phyloP scores from a whole-genome alignment of 371 early-diverging fungal genomes.

The Chytridium lagenaria region DNA sequence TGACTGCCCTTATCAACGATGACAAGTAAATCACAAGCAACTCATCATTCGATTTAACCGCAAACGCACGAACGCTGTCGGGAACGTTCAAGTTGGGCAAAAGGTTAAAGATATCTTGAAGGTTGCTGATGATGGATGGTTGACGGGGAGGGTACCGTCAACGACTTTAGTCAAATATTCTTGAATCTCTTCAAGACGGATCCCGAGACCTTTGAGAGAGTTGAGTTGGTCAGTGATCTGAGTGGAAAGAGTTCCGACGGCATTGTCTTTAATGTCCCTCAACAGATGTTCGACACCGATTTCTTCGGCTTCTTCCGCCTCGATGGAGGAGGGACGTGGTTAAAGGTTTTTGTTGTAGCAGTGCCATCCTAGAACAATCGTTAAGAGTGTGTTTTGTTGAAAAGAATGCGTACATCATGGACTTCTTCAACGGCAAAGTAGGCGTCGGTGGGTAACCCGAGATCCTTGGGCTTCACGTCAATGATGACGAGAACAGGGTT shows the following conservation, averaged over 20 bases:
- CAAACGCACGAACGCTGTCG: constrained; percentile 78
- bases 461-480: constrained; percentile 90
- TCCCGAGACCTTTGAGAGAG: constrained; percentile 86
- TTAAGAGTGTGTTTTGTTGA: too few relatives aligned
- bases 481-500: constrained; percentile 95
- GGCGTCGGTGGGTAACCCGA: constrained; percentile 96
- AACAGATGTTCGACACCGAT: constrained; percentile 99
- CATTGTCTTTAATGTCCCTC: constrained; percentile 97
- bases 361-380: constrained; percentile 87
- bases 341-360: constrained; percentile 92
- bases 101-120: constrained; percentile 96
- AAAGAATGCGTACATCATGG: constrained; percentile 85
- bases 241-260: constrained; percentile 91
- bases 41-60: constrained; percentile 95
- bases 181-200: constrained; percentile 83
- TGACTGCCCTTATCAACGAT: constrained; percentile 86
- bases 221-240: constrained; percentile 87
- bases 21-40: constrained; percentile 90
- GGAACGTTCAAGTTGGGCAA: constrained; percentile 84
- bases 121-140: constrained; percentile 95
- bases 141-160: constrained; percentile 82
- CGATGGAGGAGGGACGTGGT: constrained; percentile 96
- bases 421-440: constrained; percentile 93
- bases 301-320: constrained; percentile 99
- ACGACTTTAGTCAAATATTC: constrained; percentile 89